A percentile compares a stretch with the other conserved stretches of the same genome.
These are phyloP conservation scores for Escovopsis sp. DNA, from an alignment of 2,329 filamentous ascomycete genomes.

Conservation along the genomic window DNA sequence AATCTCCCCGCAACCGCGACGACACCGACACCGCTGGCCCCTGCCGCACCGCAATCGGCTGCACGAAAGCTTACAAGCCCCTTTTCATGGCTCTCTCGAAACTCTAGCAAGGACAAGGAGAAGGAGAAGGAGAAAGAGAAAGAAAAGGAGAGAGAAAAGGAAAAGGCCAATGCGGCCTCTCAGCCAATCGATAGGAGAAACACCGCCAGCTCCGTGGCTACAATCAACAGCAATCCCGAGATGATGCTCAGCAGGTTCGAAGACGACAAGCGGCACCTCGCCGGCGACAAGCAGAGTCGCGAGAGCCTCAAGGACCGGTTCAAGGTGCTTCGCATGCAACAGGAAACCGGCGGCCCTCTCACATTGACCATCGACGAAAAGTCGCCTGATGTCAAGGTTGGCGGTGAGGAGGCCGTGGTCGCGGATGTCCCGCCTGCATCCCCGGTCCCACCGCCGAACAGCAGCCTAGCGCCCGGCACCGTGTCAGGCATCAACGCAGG, in stretches of 20 bases:
- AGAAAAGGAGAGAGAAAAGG: background rate
- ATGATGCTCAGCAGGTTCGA: conserved; percentile 64
- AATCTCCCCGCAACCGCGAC: conserved; percentile 18
- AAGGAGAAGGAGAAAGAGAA: background rate
- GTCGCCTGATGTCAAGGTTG: conserved; percentile 14
- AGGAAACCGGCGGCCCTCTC: conserved; percentile 46
- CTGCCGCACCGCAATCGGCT: conserved; percentile 17
- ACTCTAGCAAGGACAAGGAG: conserved; percentile 40
- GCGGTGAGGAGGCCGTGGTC: conserved; percentile 11
- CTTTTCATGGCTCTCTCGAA: conserved; percentile 73
- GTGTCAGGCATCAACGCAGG: conserved; percentile 67
- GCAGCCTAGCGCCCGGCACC: conserved; percentile 66
- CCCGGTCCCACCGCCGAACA: conserved; percentile 49
- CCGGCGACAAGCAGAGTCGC: conserved; percentile 29
- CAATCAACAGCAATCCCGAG: conserved; percentile 66
- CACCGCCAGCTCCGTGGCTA: conserved; percentile 66
- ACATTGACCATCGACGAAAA: conserved; percentile 39
- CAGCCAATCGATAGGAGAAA: conserved; percentile 41
- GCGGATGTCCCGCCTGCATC: conserved; percentile 23
- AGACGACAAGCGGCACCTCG: conserved; percentile 44
- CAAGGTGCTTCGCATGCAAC: conserved; percentile 58
- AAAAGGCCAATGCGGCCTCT: conserved; percentile 36
- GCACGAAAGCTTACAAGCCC: conserved; percentile 68
- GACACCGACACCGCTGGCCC: conserved; percentile 17
- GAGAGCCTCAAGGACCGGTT: conserved; percentile 65